Base-by-base conservation (phyloP, 257 asterid species). In the Echium plantagineum region DNA sequence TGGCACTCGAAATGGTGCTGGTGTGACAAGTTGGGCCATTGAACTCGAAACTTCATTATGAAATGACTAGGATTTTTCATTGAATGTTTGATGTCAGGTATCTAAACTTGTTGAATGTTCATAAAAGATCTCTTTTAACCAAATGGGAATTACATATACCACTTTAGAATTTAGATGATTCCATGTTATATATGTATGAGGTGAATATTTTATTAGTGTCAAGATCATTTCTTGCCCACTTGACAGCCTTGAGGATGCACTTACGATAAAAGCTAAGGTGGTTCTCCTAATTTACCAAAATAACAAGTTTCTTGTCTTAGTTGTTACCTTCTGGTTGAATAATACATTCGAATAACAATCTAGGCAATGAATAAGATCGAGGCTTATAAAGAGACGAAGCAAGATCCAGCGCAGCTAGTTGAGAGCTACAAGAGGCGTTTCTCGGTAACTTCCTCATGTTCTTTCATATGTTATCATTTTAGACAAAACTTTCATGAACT, bases 311-410 rank as follows among this genome's bases (percentile, higher is more conserved):
- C 32, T 0, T 28, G 32, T 28, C 7, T 28, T 3, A 28, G 5
- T 28, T 28, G 1, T 22, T 22, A 21, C 49, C 26, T 35, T 46
- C 51, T 6, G 21, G 55, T 57, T 8, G 15, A 49, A 38, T 53
- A 0, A 24, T 7, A 46, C 55, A 32, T n/a, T 60, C 3, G 7
- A 46, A 42, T 55, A n/a, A 53, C 24, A 47, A 68, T 18, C 70
- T 68, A 88, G 96, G 96, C 83, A 82, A 75, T 85, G 75, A 89
- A 85, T 88, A 86, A 80, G 70, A 89, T 83, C 5, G 94, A 89
- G 64, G 95, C 69, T 32, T 85, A 89, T 75, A 78, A 49, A 59
- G 85, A 73, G 69, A 85, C 96, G 51, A 65, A 74, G 69, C 67
- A 73, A 24, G 89, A 85, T 62, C 77, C 85, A 15, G 76, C 80